phyloP scores from a whole-genome alignment of 768 basidiomycete genomes.

The Crassisporium funariophilum region DNA sequence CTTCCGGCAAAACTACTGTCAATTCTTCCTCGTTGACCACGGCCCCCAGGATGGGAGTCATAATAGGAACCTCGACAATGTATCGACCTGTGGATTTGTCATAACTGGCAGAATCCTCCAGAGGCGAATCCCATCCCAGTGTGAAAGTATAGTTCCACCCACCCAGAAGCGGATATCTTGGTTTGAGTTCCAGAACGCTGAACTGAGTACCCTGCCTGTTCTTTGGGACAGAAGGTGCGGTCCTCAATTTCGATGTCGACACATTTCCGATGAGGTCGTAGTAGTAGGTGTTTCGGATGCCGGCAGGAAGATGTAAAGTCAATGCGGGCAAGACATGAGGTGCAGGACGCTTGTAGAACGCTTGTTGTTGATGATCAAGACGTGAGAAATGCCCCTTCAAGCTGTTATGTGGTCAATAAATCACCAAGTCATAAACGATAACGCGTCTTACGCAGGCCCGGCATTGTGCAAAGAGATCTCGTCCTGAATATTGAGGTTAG shows the following conservation, averaged over 20 bases:
- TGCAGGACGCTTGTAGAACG: constrained; percentile 64
- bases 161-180: constrained; percentile 91
- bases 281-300: constrained; percentile 82
- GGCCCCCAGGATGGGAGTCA: constrained; percentile 79
- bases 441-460: constrained; percentile 88
- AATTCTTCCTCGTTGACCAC: constrained; percentile 82
- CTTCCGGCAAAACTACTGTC: constrained; percentile 86
- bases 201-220: constrained; percentile 51
- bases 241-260: constrained; percentile 86
- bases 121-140: constrained; percentile 89
- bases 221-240: constrained; percentile 63
- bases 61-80: constrained; percentile 80
- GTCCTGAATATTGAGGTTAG: constrained; percentile 92
- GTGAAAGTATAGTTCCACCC: constrained; percentile 98
- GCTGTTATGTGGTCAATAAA: constrained; percentile 41
- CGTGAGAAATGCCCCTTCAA: constrained; percentile 97
- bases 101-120: constrained; percentile 70
- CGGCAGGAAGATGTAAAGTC: constrained; percentile 79
- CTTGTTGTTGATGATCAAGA: constrained; percentile 79
- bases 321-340: constrained; percentile 75
- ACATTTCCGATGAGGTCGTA: constrained; percentile 96
- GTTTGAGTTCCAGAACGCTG: constrained; percentile 79
- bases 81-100: constrained; percentile 66
- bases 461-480: constrained; percentile 84
- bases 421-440: constrained; percentile 15